phyloP scores from a whole-genome alignment of 176 grass and related monocot species.

The Musa beccarii region DNA sequence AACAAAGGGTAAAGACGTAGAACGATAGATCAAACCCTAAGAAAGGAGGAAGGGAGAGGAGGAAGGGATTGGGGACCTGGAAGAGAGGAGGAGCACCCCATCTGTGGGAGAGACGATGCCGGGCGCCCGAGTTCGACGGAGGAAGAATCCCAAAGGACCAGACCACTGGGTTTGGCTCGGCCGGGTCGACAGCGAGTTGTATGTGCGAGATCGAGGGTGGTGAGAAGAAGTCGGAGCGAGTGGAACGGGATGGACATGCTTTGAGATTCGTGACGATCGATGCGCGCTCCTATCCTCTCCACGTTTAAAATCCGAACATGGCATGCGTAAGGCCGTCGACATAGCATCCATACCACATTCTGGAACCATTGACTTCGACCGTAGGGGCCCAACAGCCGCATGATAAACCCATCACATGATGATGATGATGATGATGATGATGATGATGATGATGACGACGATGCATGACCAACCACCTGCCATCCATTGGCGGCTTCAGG shows the following conservation, averaged over 20 bases:
- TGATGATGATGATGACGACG: too few relatives aligned
- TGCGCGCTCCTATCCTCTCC: too few relatives aligned
- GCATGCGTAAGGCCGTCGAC: too few relatives aligned
- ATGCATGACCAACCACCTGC: too few relatives aligned
- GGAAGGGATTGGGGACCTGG: neutral
- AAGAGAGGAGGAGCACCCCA: conserved; percentile 15
- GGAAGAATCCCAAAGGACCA: neutral
- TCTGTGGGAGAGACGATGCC: neutral
- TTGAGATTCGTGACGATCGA: too few relatives aligned
- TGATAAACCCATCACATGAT: too few relatives aligned
- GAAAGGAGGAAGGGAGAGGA: neutral
- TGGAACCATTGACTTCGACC: too few relatives aligned
- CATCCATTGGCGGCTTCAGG: too few relatives aligned
- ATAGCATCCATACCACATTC: too few relatives aligned
- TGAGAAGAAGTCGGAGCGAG: neutral
- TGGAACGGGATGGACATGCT: neutral
- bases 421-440: too few relatives aligned
- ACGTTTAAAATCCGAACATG: too few relatives aligned
- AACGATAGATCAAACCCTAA: neutral
- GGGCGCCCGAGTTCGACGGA: neutral
- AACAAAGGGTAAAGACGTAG: neutral
- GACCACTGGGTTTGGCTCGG: neutral
- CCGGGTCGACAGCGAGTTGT: neutral
- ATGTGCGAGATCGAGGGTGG: neutral
- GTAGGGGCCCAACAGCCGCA: too few relatives aligned